Conservation (phyloP, 768 basidiomycete species). For the Mycena haematopus region DNA sequence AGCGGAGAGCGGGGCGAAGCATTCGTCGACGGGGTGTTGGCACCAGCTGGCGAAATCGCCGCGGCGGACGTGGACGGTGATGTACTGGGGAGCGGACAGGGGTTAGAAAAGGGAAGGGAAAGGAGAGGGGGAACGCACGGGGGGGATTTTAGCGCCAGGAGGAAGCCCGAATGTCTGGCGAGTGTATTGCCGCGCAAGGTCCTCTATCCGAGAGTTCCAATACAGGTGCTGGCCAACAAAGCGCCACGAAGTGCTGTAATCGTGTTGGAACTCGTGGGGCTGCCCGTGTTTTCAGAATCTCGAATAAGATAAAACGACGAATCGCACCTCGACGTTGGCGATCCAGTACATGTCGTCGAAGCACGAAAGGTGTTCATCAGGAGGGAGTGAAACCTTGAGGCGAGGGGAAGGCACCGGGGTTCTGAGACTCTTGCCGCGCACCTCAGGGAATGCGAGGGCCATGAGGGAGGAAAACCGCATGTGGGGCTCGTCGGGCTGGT, state of each 20-base stretch:
- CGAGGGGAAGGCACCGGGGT: slow-evolving; percentile 25
- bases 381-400: slow-evolving; percentile 24
- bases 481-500: slow-evolving; percentile 19
- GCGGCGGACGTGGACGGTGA: slow-evolving; percentile 45
- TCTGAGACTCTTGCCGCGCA: slow-evolving; percentile 4
- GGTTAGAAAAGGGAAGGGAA: slow-evolving; percentile 1
- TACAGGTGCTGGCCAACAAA: slow-evolving; percentile 40
- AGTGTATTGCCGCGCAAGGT: slow-evolving; percentile 35
- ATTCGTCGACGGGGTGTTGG: slow-evolving; percentile 34
- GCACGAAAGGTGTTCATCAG: slow-evolving; percentile 33
- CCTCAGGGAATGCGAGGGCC: slow-evolving; percentile 31
- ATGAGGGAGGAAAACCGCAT: slow-evolving; percentile 32
- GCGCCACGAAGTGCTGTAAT: slow-evolving; percentile 42
- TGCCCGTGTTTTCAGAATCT: slow-evolving; percentile 32
- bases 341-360: slow-evolving; percentile 36
- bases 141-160: slow-evolving; percentile 33
- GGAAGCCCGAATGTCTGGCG: slow-evolving; percentile 33
- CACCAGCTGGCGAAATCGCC: slow-evolving; percentile 43
- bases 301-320: slow-evolving; percentile 5
- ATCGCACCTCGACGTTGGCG: slow-evolving; percentile 23
- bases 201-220: slow-evolving; percentile 35
- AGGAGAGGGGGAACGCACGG: slow-evolving; percentile 5
- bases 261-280: slow-evolving; percentile 26
- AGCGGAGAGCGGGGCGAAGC: slow-evolving; percentile 38
- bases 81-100: slow-evolving; percentile 35